These are phyloP conservation scores for Veloboletus limbatus DNA, from an alignment of 1,284 basidiomycete genomes.

Conservation along the genomic window DNA sequence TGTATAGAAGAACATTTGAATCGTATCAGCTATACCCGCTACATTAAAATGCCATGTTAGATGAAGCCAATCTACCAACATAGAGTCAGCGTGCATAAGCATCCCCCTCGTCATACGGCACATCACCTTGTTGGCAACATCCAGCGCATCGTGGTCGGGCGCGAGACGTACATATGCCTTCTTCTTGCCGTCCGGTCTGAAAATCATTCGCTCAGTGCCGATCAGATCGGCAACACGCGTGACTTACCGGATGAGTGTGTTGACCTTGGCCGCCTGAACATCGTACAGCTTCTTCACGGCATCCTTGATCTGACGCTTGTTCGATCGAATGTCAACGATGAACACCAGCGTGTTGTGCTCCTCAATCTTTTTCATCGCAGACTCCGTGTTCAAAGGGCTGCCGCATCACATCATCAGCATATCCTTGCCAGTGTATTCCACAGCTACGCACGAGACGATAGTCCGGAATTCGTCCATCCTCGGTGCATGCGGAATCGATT, in stretches of 20 bases:
- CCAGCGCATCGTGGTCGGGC: conserved; percentile 94
- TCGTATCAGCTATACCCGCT: no score
- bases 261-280: conserved; percentile 93
- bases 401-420: conserved; percentile 36
- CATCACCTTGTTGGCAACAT: conserved; percentile 96
- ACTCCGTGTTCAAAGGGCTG: conserved; percentile 80
- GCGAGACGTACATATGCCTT: conserved; percentile 98
- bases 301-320: conserved; percentile 99
- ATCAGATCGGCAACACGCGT: background rate
- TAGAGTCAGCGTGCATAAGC: conserved; percentile 4
- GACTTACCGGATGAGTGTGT: conserved; percentile 93
- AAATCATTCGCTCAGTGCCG: conserved; percentile 1
- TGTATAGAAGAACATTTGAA: no score
- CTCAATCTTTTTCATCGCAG: conserved; percentile 98
- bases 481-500: conserved; percentile 91
- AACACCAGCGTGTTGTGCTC: conserved; percentile 99
- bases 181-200: conserved; percentile 99
- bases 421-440: background rate
- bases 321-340: conserved; percentile 91
- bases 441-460: conserved; percentile 74
- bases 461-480: conserved; percentile 97
- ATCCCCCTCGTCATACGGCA: background rate
- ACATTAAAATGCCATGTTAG: no score
- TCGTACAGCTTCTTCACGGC: conserved; percentile 99
- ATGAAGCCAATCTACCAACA: conserved; percentile 74